Base-by-base conservation (phyloP, 2,329 filamentous ascomycete species). In the Fusarium lateritium region DNA sequence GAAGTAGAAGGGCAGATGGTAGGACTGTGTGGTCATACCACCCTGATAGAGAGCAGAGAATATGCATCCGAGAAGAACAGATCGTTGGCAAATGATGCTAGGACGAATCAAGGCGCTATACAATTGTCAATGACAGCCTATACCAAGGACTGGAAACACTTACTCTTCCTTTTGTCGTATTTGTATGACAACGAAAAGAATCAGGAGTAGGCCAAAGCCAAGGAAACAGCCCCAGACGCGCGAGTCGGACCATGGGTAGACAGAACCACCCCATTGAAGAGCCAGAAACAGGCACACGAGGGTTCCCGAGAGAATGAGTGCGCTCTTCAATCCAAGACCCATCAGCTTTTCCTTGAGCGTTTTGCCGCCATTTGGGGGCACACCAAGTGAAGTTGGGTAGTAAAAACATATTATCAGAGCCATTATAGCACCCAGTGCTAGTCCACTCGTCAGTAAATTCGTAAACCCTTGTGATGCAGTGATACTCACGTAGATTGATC, bases 251-350 rank as follows among this genome's bases (percentile, higher is more conserved):
- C 70, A 75, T 2, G 63, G 38, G 38, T 76, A 49, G 5, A 71
- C 56, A 3, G 63, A 58, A 1, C 70, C 73, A 3, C 73, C 73
- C 65, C 70, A 74, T 42, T 76, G 72, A 6, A 76, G 52, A 33
- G 71, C 71, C 3, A 76, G 52, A 7, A 73, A 65, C 4, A 75
- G 45, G 11, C 71, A 67, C 0, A 69, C 44, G 0, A 73, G 22
- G 0, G 57, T 42, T 1, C 54, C 71, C 7, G 65, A 47, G 0
- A 73, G 56, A 2, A 74, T 26, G 1, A 33, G 14, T 2, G 69
- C 67, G 9, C 69, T 74, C 28, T 64, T 73, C 5, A 71, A 51
- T 1, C 65, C 65, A 1, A 71, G 34, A 3, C 59, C 33, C 0
- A 34, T 15, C 0, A 69, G 10, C 55, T 71, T 73, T 17, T 62